Conservation (phyloP, 352 stramenopile species). For the Phytophthora constricta region DNA sequence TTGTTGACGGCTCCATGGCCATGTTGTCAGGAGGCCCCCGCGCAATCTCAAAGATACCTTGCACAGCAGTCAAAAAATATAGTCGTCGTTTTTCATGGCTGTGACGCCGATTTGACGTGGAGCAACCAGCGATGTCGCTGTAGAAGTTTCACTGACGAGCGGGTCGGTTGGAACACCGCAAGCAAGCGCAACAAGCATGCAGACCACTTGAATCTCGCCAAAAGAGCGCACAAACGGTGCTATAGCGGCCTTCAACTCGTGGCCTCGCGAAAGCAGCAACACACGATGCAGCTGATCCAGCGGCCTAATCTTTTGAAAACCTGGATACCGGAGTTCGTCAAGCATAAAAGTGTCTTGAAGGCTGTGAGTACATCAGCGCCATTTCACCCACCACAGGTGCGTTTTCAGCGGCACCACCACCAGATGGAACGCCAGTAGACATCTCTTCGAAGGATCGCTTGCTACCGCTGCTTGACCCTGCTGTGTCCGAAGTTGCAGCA, state of each 20-base stretch:
- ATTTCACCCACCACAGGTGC: slow-evolving; percentile 62
- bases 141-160: slow-evolving; percentile 62
- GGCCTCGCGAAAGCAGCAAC: slow-evolving; percentile 70
- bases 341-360: slow-evolving; percentile 85
- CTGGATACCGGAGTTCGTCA: slow-evolving; percentile 89
- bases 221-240: slow-evolving; percentile 85
- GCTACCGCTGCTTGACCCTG: slow-evolving; percentile 29
- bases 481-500: slow-evolving; percentile 16
- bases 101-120: slow-evolving; percentile 35
- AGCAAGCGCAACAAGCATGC: slow-evolving; percentile 90
- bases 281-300: slow-evolving; percentile 87
- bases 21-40: slow-evolving; percentile 52
- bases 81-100: slow-evolving; percentile 77
- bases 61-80: slow-evolving; percentile 80
- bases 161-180: slow-evolving; percentile 86
- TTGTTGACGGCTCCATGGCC: slow-evolving; percentile 29
- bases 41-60: slow-evolving; percentile 86
- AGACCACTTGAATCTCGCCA: slow-evolving; percentile 83
- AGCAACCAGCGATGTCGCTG: slow-evolving; percentile 55
- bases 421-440: slow-evolving; percentile 40
- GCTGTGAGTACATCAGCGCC: slow-evolving; percentile 84
- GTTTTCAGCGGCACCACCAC: slow-evolving; percentile 22
- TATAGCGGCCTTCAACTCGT: slow-evolving; percentile 70
- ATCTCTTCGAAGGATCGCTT: slow-evolving; percentile 88
- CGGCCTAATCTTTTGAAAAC: slow-evolving; percentile 91